Evolutionary conservation across 179 eudicot species (phyloP).

Genomic region (Corrigiola litoralis): DNA sequence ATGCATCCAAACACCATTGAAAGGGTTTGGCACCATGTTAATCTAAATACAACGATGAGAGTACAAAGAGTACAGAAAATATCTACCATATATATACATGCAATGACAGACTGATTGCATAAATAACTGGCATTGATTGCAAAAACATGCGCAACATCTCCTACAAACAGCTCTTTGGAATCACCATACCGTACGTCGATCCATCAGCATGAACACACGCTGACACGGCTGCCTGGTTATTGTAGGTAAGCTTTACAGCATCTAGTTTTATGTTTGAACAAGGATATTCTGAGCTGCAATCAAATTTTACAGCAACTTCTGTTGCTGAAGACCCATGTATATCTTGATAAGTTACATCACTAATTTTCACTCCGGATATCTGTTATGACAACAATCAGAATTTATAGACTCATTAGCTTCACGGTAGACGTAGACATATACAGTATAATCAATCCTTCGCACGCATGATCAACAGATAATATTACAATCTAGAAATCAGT

Average conservation of each 20-base stretch:
- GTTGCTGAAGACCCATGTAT: slow-evolving; percentile 30
- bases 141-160: background rate
- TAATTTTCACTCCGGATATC: slow-evolving; percentile 25
- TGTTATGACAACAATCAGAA: background rate
- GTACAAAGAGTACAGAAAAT: background rate
- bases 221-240: slow-evolving; percentile 6
- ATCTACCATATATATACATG: background rate
- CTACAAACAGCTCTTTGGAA: slow-evolving; percentile 20
- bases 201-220: slow-evolving; percentile 26
- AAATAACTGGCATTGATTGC: background rate
- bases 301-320: slow-evolving; percentile 24
- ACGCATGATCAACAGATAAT: too few species aligned
- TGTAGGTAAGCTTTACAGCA: slow-evolving; percentile 17
- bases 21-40: slow-evolving; percentile 8
- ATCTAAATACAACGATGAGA: background rate
- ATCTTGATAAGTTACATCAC: slow-evolving; percentile 23
- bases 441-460: too few species aligned
- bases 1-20: slow-evolving; percentile 4
- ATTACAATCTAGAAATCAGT: too few species aligned
- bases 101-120: background rate
- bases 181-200: slow-evolving; percentile 7
- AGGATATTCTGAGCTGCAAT: slow-evolving; percentile 21
- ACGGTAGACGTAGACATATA: background rate
- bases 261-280: slow-evolving; percentile 15
- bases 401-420: background rate